These are phyloP conservation scores for Cardamine chenopodiifolia DNA, from an alignment of 345 rosid species.

Conservation along the genomic window DNA sequence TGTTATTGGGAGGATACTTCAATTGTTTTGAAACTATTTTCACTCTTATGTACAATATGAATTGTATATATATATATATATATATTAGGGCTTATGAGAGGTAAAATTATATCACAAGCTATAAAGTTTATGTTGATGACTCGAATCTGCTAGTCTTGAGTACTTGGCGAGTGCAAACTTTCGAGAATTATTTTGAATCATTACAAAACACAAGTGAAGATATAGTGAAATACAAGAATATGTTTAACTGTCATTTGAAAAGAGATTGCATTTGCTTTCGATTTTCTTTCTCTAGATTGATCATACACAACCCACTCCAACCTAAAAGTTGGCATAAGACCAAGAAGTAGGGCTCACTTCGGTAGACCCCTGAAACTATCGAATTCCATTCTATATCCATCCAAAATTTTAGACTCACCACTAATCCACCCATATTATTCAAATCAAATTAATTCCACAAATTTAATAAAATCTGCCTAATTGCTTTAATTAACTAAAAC, in stretches of 20 bases:
- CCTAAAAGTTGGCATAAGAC: no score
- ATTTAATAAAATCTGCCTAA: no score
- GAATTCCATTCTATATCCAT: no score
- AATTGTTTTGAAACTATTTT: neutral
- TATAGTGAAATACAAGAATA: neutral
- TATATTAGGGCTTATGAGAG: neutral
- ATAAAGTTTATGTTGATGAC: neutral
- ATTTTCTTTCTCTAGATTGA: neutral
- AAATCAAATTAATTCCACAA: no score
- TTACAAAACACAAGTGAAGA: neutral
- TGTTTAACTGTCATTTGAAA: neutral
- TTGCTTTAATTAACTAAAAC: no score
- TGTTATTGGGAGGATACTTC: neutral
- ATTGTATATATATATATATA: neutral
- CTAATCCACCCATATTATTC: no score
- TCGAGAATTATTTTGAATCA: neutral
- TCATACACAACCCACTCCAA: neutral
- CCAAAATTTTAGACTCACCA: no score
- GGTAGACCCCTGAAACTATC: no score
- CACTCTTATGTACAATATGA: neutral
- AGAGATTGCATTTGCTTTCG: neutral
- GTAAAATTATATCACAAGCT: neutral
- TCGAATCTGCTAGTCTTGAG: neutral
- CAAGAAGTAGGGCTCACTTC: no score
- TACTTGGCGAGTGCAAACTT: neutral